Evolutionary conservation across 164 flowering plant genomes (phyloP).

Genomic region (Tetrastigma voinierianum): DNA sequence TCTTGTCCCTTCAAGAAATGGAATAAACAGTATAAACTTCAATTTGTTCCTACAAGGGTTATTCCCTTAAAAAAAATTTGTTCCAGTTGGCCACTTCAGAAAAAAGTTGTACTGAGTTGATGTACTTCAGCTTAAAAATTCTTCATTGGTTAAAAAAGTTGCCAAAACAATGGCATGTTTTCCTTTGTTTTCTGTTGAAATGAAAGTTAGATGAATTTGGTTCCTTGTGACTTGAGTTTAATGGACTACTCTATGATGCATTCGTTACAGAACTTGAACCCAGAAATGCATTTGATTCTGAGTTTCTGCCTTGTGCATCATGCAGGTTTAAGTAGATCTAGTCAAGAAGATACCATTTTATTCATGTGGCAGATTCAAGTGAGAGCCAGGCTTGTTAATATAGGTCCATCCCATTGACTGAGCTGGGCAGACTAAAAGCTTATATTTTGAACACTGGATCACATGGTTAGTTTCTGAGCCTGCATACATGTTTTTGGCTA

Average conservation of each 20-base stretch:
- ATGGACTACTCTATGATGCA: background rate
- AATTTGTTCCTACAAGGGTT: background rate
- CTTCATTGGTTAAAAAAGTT: background rate
- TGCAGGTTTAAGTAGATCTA: slow-evolving; percentile 41
- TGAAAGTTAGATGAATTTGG: background rate
- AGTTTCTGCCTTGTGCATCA: slow-evolving; percentile 4
- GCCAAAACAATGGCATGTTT: background rate
- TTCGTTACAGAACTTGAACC: slow-evolving; percentile 1
- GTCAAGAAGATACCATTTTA: slow-evolving; percentile 22
- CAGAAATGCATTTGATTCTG: background rate
- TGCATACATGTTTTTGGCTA: too few relatives aligned
- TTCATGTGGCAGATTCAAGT: slow-evolving; percentile 40
- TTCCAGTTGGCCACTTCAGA: background rate
- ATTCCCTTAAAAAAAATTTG: background rate
- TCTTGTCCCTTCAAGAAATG: too few relatives aligned
- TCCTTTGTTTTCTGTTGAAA: background rate
- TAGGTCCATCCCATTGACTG: slow-evolving; percentile 55
- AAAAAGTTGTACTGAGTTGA: background rate
- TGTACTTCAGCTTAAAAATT: background rate
- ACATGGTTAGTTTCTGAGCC: slow-evolving; percentile 59
- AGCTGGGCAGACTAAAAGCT: slow-evolving; percentile 57
- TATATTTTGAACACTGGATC: slow-evolving; percentile 48
- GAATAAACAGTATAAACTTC: too few relatives aligned
- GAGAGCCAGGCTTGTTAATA: slow-evolving; percentile 58
- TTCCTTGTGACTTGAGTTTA: background rate